Evolutionary conservation across 2,329 filamentous ascomycete genomes (phyloP), one percentile per base, ranked within the genome.

Genomic region (Fusarium papillatum): DNA sequence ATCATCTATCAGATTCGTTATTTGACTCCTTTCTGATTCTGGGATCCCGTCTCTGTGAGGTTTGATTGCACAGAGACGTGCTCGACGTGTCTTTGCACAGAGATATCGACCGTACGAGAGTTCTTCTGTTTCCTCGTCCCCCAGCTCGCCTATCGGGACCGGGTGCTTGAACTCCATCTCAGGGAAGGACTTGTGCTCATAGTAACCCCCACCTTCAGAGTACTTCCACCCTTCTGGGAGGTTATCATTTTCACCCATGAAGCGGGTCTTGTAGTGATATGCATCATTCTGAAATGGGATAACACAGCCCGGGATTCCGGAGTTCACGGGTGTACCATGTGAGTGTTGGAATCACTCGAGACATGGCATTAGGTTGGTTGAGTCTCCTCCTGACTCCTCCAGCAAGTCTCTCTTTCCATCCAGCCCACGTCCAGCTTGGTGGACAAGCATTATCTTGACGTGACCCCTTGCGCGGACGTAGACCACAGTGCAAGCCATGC

Each of bases 231-330:
- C 65, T 24, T 31, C 1, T 5, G 61, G 69, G 7, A 71, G 66
- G 26, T 59, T 36, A 11, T 24, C 19, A 8, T 50, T 19, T 26
- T 62, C 48, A 3, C 69, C 69, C 69, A 71, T 63, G 53, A 64
- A 71, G 17, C 22, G 26, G 5, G 8, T 14, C 17, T 71, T 71
- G 29, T 59, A 71, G 7, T 71, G 61, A n/a, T 69, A 59, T 29
- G 60, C 68, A 61, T 71, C 66, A 41, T 71, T 71, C 38, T 71
- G 61, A n/a, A 65, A 71, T 10, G 53, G 36, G 7, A 71, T 55
- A 31, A 36, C 19, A 11, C 29, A 38, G n/a, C 36, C 14, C 3
- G 61, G 50, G 26, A 55, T 24, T 62, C 61, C 16, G 61, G 65
- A 7, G 31, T 29, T 71, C 43, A 4, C 36, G n/a, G 4, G 61